Evolutionary conservation across 208 protist genomes (phyloP).

Genomic region (Leishmania aethiopica): DNA sequence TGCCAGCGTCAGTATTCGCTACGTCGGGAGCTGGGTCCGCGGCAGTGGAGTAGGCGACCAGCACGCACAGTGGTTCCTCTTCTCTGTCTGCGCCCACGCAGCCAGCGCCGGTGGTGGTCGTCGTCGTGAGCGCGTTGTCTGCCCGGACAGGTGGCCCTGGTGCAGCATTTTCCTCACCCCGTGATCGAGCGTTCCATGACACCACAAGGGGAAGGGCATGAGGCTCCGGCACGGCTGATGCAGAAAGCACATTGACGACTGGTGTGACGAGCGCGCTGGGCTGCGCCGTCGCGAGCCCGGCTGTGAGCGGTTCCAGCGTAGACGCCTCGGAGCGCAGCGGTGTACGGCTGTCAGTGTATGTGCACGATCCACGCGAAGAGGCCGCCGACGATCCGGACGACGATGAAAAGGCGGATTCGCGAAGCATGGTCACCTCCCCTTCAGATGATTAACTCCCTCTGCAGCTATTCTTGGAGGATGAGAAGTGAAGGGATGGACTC

Average conservation of each 20-base stretch:
- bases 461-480: background rate
- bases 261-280: background rate
- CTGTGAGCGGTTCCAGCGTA: background rate
- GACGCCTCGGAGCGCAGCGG: conserved; percentile 1
- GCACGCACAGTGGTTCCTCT: background rate
- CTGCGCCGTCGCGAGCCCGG: background rate
- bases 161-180: background rate
- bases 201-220: background rate
- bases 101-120: background rate
- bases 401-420: background rate
- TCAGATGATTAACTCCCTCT: background rate
- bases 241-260: background rate
- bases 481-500: background rate
- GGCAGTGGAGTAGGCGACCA: background rate
- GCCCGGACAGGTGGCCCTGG: background rate
- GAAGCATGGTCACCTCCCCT: background rate
- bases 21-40: background rate
- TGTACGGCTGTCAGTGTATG: background rate
- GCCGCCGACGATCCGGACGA: background rate
- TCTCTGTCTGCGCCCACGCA: background rate
- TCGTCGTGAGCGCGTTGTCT: background rate
- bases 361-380: background rate
- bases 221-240: background rate
- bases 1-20: background rate
- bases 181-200: background rate